These are phyloP conservation scores for Neofusicoccum cordaticola DNA, from an alignment of 2,329 filamentous ascomycete species.

Conservation along the genomic window DNA sequence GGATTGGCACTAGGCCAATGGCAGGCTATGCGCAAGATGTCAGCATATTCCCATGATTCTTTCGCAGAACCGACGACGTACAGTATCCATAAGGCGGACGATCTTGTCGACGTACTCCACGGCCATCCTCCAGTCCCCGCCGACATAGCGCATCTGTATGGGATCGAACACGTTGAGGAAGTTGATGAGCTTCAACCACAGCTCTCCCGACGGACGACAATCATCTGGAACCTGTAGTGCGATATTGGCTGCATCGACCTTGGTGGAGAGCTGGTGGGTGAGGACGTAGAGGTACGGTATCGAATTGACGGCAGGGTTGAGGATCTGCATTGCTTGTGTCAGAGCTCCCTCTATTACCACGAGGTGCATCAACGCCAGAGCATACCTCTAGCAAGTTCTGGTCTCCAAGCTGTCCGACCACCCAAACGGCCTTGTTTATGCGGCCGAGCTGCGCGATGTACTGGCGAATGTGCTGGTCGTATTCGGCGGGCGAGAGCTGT, in stretches of 20 bases:
- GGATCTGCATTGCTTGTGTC: constrained; percentile 30
- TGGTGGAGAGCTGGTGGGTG: constrained; percentile 44
- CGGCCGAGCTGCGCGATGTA: constrained; percentile 36
- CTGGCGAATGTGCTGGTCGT: constrained; percentile 35
- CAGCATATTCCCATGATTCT: constrained; percentile 6
- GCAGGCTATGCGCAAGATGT: constrained; percentile 27
- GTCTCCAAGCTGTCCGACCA: constrained; percentile 36
- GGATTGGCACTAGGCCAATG: constrained; percentile 38
- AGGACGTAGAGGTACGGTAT: constrained; percentile 59
- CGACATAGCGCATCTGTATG: constrained; percentile 54
- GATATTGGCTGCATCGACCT: constrained; percentile 24
- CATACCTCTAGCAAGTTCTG: constrained; percentile 41
- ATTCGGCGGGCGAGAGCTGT: constrained; percentile 27
- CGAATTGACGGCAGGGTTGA: constrained; percentile 58
- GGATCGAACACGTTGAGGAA: constrained; percentile 53
- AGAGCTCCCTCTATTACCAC: not conserved
- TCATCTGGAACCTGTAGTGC: constrained; percentile 36
- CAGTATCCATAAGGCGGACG: constrained; percentile 29
- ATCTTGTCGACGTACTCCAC: constrained; percentile 40
- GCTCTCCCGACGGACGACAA: constrained; percentile 41
- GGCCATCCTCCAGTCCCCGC: constrained; percentile 46
- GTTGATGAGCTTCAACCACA: constrained; percentile 51
- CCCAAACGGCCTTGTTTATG: constrained; percentile 31
- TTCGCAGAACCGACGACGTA: constrained; percentile 23
- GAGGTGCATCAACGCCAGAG: not conserved